These are phyloP conservation scores for Boletus rubescentipes DNA, from an alignment of 768 basidiomycete species.

Conservation along the genomic window DNA sequence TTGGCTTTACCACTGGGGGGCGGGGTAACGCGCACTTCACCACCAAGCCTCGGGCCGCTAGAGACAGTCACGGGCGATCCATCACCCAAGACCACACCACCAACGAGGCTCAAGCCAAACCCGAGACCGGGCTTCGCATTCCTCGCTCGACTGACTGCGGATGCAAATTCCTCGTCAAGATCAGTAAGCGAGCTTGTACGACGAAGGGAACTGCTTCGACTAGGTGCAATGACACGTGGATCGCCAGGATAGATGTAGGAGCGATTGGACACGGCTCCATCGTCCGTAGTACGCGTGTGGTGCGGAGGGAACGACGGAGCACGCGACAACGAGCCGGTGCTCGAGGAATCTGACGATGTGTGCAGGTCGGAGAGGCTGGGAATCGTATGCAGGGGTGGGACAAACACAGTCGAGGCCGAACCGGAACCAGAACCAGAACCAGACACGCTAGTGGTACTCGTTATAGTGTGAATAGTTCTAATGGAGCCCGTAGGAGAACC, in stretches of 20 bases:
- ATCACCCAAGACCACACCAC: constrained; percentile 44
- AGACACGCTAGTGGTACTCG: constrained; percentile 40
- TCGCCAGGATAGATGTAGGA: constrained; percentile 74
- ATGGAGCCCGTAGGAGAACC: constrained; percentile 59
- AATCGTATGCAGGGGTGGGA: constrained; percentile 70
- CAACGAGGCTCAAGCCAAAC: constrained; percentile 43
- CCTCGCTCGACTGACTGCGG: constrained; percentile 42
- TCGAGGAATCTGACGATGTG: constrained; percentile 43
- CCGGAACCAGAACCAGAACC: constrained; percentile 41
- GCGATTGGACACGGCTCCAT: constrained; percentile 63
- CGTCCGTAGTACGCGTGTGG: constrained; percentile 70
- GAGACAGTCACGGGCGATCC: constrained; percentile 73
- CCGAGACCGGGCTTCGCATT: constrained; percentile 42
- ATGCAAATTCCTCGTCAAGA: constrained; percentile 59
- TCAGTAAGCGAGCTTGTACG: constrained; percentile 78
- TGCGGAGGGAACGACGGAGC: constrained; percentile 53
- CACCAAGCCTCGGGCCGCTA: constrained; percentile 52
- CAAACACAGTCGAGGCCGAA: constrained; percentile 72
- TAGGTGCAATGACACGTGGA: constrained; percentile 68
- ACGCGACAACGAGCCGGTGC: constrained; percentile 39
- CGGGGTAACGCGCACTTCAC: constrained; percentile 44
- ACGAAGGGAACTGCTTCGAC: constrained; percentile 55
- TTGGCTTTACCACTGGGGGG: constrained; percentile 41
- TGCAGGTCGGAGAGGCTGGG: constrained; percentile 69
- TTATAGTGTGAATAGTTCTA: constrained; percentile 62